Evolutionary conservation across 163 green algal genomes (phyloP), one percentile per base, ranked within the genome.

Genomic region (Scenedesmus sp.): DNA sequence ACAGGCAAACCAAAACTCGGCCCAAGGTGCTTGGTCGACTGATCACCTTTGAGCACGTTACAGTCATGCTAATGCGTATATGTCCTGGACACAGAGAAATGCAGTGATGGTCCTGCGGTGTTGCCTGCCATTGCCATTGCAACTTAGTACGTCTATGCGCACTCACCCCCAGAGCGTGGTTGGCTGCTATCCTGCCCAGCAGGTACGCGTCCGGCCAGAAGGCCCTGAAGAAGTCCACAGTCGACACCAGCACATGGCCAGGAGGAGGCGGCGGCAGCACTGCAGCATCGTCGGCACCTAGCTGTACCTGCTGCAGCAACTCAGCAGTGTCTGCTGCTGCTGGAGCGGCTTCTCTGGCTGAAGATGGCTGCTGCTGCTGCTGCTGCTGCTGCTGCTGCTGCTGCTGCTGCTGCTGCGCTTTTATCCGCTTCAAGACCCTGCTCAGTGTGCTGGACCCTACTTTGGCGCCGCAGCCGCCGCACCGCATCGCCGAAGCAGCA

Each of bases 391-490:
- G 70, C 85, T 84, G 85, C 85, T 89, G 83, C 40, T 72, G 85
- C 72, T 90, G 86, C 44, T 86, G 46, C 51, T 86, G 86, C 86
- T 86, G 76, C 51, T 85, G 49, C 1, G 20, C 4, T 56, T 61
- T 76, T 22, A 98, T 90, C 20, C 93, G 93, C 43, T 73, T 65
- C 53, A 98, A 91, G 13, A 95, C 96, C 3, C 93, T 90, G 15
- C 72, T 90, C 24, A 99, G 93, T 9, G 95, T 92, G 24, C 70
- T 93, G 3, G 96, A 91, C 15, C 96, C 97, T 22, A 98, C 94
- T 93, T 99, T 99, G 51, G 95, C 93, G 16, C 96, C 97, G 89
- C 97, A 99, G 40, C 97, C 97, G 35, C 95, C 96, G 91, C 97
- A 99, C 13, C 97, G 94, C 97, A 99, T 99, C 53, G 93, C 93